Evolutionary conservation across 2,329 filamentous ascomycete species (phyloP).

Genomic region (Epichloe uncinata): DNA sequence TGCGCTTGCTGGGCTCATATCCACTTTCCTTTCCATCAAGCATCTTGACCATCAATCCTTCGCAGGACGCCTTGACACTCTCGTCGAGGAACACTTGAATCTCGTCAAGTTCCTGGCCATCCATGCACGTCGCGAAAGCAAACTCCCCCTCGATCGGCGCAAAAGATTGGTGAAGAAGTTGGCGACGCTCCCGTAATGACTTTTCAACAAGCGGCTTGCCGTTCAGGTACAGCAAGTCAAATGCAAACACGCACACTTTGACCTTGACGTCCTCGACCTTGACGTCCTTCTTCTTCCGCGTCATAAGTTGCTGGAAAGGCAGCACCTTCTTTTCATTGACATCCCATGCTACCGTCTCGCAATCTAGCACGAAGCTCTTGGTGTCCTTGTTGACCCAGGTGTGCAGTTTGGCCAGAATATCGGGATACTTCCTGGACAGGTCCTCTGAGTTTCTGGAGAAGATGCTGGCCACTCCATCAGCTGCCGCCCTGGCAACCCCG

Average conservation of each 20-base stretch:
- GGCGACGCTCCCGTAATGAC: conserved; percentile 68
- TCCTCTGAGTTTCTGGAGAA: conserved; percentile 98
- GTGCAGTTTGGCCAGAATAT: conserved; percentile 77
- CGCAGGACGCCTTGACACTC: conserved; percentile 87
- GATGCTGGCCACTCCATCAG: conserved; percentile 71
- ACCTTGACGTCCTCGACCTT: conserved; percentile 91
- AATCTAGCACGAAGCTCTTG: conserved; percentile 94
- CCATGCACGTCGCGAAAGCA: conserved; percentile 71
- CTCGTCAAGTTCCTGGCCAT: conserved; percentile 81
- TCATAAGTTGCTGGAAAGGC: conserved; percentile 97
- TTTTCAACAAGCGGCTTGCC: conserved; percentile 83
- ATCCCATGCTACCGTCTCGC: conserved; percentile 96
- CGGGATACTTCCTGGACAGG: conserved; percentile 92
- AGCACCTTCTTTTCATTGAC: conserved; percentile 87
- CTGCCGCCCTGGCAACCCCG: conserved; percentile 50
- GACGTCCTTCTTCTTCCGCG: conserved; percentile 92
- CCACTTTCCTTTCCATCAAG: conserved; percentile 82
- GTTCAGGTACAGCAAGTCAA: conserved; percentile 88
- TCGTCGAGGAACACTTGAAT: conserved; percentile 90
- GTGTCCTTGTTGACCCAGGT: conserved; percentile 84
- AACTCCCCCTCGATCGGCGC: conserved; percentile 82
- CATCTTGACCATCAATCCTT: conserved; percentile 99
- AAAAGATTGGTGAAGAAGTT: conserved; percentile 62
- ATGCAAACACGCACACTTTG: conserved; percentile 94
- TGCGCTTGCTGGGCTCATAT: conserved; percentile 92